A percentile compares a stretch with the other conserved stretches of the same genome.
These are phyloP conservation scores for Cyberlindnera meyerae DNA, from an alignment of 805 yeast genomes.

Conservation along the genomic window DNA sequence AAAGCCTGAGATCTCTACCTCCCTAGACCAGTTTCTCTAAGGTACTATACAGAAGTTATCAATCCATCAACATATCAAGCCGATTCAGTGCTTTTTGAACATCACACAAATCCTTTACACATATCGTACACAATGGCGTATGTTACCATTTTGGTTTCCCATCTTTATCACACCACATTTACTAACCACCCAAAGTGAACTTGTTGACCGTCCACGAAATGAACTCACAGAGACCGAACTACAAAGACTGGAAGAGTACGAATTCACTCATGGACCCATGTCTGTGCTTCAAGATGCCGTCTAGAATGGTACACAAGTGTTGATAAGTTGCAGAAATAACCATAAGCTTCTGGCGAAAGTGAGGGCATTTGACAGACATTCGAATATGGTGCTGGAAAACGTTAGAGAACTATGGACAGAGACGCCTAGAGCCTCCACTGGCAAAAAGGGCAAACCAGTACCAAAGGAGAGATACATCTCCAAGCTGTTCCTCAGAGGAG, in stretches of 20 bases:
- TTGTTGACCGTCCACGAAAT: slow-evolving; percentile 66
- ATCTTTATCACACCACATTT: neutral
- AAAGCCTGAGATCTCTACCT: no score
- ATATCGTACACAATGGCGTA: slow-evolving; percentile 20
- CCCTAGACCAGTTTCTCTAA: no score
- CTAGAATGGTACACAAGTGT: slow-evolving; percentile 65
- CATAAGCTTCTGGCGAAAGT: slow-evolving; percentile 88
- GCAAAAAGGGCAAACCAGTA: slow-evolving; percentile 63
- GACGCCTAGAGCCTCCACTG: slow-evolving; percentile 53
- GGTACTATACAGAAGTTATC: no score
- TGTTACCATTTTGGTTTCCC: slow-evolving; percentile 2
- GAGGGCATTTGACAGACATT: slow-evolving; percentile 93
- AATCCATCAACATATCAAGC: no score
- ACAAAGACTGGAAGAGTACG: slow-evolving; percentile 80
- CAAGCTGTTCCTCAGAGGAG: slow-evolving; percentile 92
- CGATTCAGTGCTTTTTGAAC: neutral
- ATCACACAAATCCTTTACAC: no score
- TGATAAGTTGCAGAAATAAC: slow-evolving; percentile 87
- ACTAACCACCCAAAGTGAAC: slow-evolving; percentile 42
- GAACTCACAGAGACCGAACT: slow-evolving; percentile 80
- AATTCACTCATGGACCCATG: slow-evolving; percentile 87
- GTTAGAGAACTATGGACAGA: slow-evolving; percentile 85
- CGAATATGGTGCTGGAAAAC: slow-evolving; percentile 87
- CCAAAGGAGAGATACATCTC: slow-evolving; percentile 76
- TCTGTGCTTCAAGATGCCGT: slow-evolving; percentile 82